Evolutionary conservation across 2,329 filamentous ascomycete species (phyloP).

Genomic region (Aspergillus fumigatus): DNA sequence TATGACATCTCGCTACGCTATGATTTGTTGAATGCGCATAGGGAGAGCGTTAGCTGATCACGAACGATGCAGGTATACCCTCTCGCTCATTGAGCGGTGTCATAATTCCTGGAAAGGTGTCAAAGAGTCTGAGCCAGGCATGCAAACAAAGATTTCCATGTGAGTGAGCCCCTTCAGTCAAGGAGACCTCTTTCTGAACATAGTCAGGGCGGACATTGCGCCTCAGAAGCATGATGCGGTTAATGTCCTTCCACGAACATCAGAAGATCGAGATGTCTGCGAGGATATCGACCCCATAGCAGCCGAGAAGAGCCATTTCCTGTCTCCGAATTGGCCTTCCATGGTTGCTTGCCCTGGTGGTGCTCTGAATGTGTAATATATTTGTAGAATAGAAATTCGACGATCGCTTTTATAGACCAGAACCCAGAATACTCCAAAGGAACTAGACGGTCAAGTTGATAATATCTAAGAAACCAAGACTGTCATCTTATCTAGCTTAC

Average conservation of each 20-base stretch:
- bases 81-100: not conserved
- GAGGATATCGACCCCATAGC: conserved; percentile 5
- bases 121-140: not conserved
- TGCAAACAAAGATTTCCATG: not conserved
- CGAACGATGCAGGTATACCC: not conserved
- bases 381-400: not conserved
- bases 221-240: not conserved
- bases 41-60: not conserved
- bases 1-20: not conserved
- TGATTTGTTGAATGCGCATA: not conserved
- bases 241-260: not conserved
- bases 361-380: not conserved
- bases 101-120: not conserved
- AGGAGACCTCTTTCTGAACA: not conserved
- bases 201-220: not conserved
- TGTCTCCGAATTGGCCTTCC: not conserved
- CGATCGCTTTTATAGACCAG: not conserved
- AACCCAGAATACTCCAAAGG: not conserved
- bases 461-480: not conserved
- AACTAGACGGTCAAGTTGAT: not conserved
- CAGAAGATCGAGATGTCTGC: not conserved
- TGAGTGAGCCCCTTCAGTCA: not conserved
- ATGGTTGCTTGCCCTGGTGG: not conserved
- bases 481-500: not conserved
- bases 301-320: not conserved